A percentile compares a stretch with the other conserved stretches of the same genome.
Evolutionary conservation across 2,329 filamentous ascomycete genomes (phyloP).

Genomic region (Alternaria postmessia): DNA sequence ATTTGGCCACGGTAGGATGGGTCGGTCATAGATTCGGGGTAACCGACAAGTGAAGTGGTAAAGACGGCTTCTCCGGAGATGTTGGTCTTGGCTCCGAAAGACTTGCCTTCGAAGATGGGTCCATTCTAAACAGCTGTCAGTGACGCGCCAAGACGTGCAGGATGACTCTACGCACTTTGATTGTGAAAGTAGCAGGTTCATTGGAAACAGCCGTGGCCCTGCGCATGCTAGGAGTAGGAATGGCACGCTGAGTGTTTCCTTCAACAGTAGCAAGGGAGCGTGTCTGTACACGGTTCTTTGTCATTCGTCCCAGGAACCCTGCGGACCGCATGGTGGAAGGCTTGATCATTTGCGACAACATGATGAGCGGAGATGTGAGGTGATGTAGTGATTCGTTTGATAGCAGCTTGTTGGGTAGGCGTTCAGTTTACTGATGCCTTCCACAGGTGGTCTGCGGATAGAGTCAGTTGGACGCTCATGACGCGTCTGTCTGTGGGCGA

Average conservation of each 20-base stretch:
- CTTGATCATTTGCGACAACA: conserved; percentile 65
- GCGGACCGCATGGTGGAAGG: conserved; percentile 56
- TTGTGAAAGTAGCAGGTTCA: conserved; percentile 91
- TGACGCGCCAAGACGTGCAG: conserved; percentile 29
- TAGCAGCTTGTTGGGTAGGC: conserved; percentile 33
- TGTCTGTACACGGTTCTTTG: conserved; percentile 54
- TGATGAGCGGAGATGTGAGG: conserved; percentile 50
- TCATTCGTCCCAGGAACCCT: conserved; percentile 56
- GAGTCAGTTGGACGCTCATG: conserved; percentile 34
- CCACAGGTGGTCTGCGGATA: conserved; percentile 68
- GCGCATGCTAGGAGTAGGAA: conserved; percentile 63
- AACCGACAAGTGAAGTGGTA: conserved; percentile 96
- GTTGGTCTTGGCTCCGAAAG: conserved; percentile 95
- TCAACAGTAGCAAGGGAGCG: conserved; percentile 72
- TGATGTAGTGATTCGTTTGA: conserved; percentile 19
- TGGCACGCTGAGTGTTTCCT: conserved; percentile 73
- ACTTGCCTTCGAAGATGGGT: conserved; percentile 94
- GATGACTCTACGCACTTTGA: conserved; percentile 70
- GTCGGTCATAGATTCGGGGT: conserved; percentile 85
- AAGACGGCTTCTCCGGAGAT: conserved; percentile 98
- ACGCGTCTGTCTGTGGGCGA: conserved; percentile 22
- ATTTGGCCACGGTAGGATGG: conserved; percentile 85
- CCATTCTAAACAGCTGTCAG: conserved; percentile 71
- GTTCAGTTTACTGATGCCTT: conserved; percentile 70
- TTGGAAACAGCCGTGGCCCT: conserved; percentile 72